Base-by-base conservation (phyloP, 768 basidiomycete genomes). In the Cystobasidium tubakii region DNA sequence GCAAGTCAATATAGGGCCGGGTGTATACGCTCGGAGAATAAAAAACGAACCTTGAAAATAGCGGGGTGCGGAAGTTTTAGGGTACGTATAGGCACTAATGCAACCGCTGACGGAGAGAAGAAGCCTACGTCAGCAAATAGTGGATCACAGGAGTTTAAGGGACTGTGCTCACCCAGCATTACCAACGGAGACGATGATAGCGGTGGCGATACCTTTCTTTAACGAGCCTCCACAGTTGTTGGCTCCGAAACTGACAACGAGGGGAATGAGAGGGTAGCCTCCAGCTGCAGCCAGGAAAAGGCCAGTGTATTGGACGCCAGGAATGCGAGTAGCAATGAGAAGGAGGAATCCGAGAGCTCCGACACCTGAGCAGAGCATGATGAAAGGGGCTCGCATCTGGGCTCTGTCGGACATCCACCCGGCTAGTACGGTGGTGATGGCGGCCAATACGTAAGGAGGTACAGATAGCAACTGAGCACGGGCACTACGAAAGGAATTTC, bases 401-500 rank as follows among this genome's bases (percentile, higher is more conserved):
- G 84, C 83, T 63, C 85, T 83, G 79, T 90, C 89, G 0, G 88
- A 88, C 10, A 83, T 62, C 79, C 84, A 88, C 6, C 88, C 89
- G 36, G 89, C 86, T 0, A 81, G 66, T 77, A 74, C 66, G 2
- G 90, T 90, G 44, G 86, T 80, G 27, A 87, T 82, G 76, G 88
- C 87, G 13, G 90, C 90, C 54, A 86, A 84, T 9, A 83, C 84
- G 77, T 90, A 91, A 43, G 90, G 88, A 0, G 90, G 90, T 2
- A 90, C 89, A 1, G 88, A 89, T 67, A 91, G 80, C 50, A 91
- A 83, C 80, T 91, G 90, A 9, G 90, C 89, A 0, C 84, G 84
- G 0, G 89, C 89, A 1, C 57, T 60, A 25, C 88, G 88, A n/a
- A 82, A 81, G 80, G 83, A 90, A 9, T 88, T 88, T 86, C 69